Conservation (phyloP, 345 rosid genomes). For the Lepidium sativum region DNA sequence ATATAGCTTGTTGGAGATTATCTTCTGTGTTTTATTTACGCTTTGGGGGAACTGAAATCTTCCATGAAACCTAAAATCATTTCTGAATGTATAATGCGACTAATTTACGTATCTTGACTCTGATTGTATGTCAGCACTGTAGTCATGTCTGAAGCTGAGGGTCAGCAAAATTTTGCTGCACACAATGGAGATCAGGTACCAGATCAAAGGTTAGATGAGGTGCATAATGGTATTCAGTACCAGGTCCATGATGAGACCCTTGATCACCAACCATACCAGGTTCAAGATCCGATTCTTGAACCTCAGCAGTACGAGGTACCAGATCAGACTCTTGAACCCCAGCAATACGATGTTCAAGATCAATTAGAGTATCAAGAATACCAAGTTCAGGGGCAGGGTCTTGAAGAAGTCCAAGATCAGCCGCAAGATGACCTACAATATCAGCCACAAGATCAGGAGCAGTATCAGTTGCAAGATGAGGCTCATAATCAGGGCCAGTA, state of each 20-base stretch:
- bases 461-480: slow-evolving; percentile 24
- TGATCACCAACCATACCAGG: slow-evolving; percentile 22
- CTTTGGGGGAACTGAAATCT: background rate
- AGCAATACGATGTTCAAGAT: slow-evolving; percentile 25
- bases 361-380: slow-evolving; percentile 12
- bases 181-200: slow-evolving; percentile 30
- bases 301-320: slow-evolving; percentile 15
- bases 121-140: background rate
- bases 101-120: background rate
- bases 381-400: slow-evolving; percentile 17
- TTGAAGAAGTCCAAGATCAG: slow-evolving; percentile 17
- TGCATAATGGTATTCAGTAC: slow-evolving; percentile 24
- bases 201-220: slow-evolving; percentile 24
- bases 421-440: slow-evolving; percentile 21
- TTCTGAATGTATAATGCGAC: background rate
- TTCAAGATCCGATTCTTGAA: slow-evolving; percentile 18
- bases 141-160: slow-evolving; percentile 34
- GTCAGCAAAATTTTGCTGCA: slow-evolving; percentile 33
- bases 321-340: slow-evolving; percentile 23
- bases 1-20: background rate
- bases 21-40: background rate
- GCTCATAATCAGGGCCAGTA: slow-evolving; percentile 13
- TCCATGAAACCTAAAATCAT: background rate
- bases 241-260: slow-evolving; percentile 26
- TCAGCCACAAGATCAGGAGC: slow-evolving; percentile 27